Percentiles rank a stretch among this genome's conserved stretches.
These are phyloP conservation scores for Umbelopsis ramanniana DNA, from an alignment of 192 early-diverging fungal species.

Conservation along the genomic window DNA sequence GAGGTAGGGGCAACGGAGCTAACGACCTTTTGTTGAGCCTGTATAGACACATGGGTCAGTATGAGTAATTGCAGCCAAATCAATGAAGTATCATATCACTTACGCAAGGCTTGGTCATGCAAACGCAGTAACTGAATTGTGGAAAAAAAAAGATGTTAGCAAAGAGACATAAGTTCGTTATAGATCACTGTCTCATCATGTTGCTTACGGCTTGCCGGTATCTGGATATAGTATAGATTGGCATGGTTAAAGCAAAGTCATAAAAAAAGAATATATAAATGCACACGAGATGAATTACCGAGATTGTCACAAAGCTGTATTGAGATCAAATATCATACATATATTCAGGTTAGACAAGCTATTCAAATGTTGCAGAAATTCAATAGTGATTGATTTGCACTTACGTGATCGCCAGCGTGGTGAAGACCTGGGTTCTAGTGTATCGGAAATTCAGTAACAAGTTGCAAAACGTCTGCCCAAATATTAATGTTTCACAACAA, in stretches of 20 bases:
- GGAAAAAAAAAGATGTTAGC: neutral
- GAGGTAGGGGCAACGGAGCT: conserved; percentile 5
- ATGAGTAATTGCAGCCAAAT: neutral
- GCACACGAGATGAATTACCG: conserved; percentile 15
- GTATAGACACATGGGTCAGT: neutral
- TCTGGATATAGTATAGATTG: conserved; percentile 1
- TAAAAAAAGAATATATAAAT: neutral
- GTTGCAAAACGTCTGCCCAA: no score
- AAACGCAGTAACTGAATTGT: conserved; percentile 28
- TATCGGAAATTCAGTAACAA: neutral
- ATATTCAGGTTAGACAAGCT: neutral
- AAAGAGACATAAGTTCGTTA: neutral
- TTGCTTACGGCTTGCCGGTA: conserved; percentile 17
- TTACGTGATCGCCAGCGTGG: conserved; percentile 30
- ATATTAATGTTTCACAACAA: neutral
- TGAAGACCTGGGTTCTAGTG: conserved; percentile 31
- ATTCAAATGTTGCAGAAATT: neutral
- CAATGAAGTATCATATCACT: neutral
- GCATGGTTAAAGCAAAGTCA: neutral
- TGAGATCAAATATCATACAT: neutral
- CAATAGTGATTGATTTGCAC: neutral
- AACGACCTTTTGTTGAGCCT: neutral
- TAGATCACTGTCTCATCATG: neutral
- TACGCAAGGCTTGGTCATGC: conserved; percentile 28
- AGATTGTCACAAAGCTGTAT: conserved; percentile 28